Evolutionary conservation across 2,329 filamentous ascomycete genomes (phyloP).

Genomic region (Fusarium sacchari): DNA sequence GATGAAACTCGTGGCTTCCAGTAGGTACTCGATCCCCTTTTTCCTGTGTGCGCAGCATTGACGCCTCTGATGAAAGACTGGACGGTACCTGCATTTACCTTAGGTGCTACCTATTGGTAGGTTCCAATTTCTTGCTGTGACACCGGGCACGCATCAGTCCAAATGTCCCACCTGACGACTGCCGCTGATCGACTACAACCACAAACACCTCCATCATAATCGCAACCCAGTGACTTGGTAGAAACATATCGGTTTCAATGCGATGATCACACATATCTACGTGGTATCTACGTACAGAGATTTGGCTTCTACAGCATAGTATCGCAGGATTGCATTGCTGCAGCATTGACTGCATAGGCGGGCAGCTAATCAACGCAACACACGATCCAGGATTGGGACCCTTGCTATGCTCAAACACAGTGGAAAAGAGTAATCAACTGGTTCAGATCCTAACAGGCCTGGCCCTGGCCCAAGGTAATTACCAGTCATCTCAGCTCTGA

Average conservation of each 20-base stretch:
- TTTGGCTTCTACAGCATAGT: neutral
- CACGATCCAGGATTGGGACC: constrained; percentile 13
- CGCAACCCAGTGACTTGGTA: constrained; percentile 10
- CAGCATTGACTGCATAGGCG: constrained; percentile 5
- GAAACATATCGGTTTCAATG: constrained; percentile 24
- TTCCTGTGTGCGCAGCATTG: neutral
- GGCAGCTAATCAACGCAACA: constrained; percentile 25
- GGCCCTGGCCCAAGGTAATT: constrained; percentile 24
- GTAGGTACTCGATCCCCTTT: constrained; percentile 13
- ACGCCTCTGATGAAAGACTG: constrained; percentile 18
- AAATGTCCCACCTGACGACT: constrained; percentile 7
- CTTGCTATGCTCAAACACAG: constrained; percentile 39
- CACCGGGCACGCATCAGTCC: neutral
- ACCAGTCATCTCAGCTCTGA: constrained; percentile 16
- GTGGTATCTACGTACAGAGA: neutral
- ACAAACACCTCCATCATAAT: constrained; percentile 17
- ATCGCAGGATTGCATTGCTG: neutral
- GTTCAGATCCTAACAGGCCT: constrained; percentile 6
- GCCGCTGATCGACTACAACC: constrained; percentile 13
- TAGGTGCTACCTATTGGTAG: neutral
- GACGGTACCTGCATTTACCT: neutral
- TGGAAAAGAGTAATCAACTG: constrained; percentile 35
- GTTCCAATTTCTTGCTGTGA: neutral
- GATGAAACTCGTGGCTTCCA: constrained; percentile 29
- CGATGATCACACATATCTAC: constrained; percentile 5